Evolutionary conservation across 495 filamentous ascomycete species (phyloP), one percentile per base, ranked within the genome.

Genomic region (Penicillium malachiteum): DNA sequence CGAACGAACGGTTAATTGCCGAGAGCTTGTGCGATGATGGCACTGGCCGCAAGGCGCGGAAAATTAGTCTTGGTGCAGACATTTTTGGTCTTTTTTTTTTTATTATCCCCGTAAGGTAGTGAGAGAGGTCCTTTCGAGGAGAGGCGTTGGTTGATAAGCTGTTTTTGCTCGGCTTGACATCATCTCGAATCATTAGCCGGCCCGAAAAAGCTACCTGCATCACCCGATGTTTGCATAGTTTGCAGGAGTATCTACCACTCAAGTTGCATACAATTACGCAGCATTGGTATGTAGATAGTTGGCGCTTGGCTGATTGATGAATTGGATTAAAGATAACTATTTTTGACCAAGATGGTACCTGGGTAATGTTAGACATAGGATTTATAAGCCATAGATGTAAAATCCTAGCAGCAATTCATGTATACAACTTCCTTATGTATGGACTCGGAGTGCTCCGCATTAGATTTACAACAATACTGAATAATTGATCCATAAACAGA

Each of bases 151-250:
- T 64, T 57, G 58, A 51, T 44, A 45, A 59, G 52, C 55, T 48
- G 47, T 39, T 52, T 39, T 52, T 52, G 50, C 55, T 43, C 54
- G 66, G 65, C 61, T 73, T 77, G 72, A 77, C 72, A 73, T 77
- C 72, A 74, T 75, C 62, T 64, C 6, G 63, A 56, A 65, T 66
- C 58, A 61, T 53, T 32, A 26, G 6, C 43, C 43, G 43, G 43
- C 41, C 63, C 61, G 58, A 64, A 62, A 52, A 65, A 57, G 54
- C 47, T 62, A 63, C 52, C 51, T 54, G 59, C 57, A 57, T 48
- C 50, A 56, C 55, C 48, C 65, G 59, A 54, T 64, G 71, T 73
- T 74, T 73, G 71, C 53, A 57, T 32, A 48, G 69, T 76, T 76
- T 76, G 73, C 64, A 63, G 10, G 6, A 13, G 13, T 38, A n/a